Evolutionary conservation across 1,284 basidiomycete species (phyloP).

Genomic region (Austroboletus novae-zelandiae): DNA sequence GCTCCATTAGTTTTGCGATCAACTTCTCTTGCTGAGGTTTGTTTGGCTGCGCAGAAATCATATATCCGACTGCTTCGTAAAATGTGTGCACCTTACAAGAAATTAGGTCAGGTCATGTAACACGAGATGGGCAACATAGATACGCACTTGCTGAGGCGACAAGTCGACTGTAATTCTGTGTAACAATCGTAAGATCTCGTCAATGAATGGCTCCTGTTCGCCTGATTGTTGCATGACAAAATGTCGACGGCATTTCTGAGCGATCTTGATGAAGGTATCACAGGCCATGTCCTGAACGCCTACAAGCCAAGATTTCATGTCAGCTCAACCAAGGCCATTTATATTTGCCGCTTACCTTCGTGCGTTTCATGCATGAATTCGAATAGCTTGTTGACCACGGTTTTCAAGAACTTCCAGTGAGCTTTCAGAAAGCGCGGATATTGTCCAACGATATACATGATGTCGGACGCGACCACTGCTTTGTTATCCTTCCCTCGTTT

Average conservation of each 20-base stretch:
- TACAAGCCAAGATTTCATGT: slow-evolving; percentile 29
- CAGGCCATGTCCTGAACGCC: slow-evolving; percentile 99
- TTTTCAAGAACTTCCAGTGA: slow-evolving; percentile 99
- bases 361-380: slow-evolving; percentile 99
- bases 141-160: slow-evolving; percentile 82
- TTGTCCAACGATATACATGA: slow-evolving; percentile 99
- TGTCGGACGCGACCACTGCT: slow-evolving; percentile 98
- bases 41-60: slow-evolving; percentile 99
- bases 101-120: slow-evolving; percentile 10
- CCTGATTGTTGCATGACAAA: slow-evolving; percentile 99
- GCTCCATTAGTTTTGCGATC: slow-evolving; percentile 94
- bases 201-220: slow-evolving; percentile 97
- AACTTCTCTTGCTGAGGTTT: slow-evolving; percentile 95
- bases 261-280: slow-evolving; percentile 99
- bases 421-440: slow-evolving; percentile 99
- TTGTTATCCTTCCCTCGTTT: slow-evolving; percentile 99
- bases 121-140: neutral
- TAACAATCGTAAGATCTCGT: slow-evolving; percentile 91
- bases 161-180: slow-evolving; percentile 96
- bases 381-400: slow-evolving; percentile 99
- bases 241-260: slow-evolving; percentile 97
- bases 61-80: slow-evolving; percentile 98
- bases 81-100: slow-evolving; percentile 81
- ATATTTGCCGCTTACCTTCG: slow-evolving; percentile 61
- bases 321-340: slow-evolving; percentile 3